Base-by-base conservation (phyloP, 2,329 filamentous ascomycete genomes). In the Berkeleyomyces basicola region DNA sequence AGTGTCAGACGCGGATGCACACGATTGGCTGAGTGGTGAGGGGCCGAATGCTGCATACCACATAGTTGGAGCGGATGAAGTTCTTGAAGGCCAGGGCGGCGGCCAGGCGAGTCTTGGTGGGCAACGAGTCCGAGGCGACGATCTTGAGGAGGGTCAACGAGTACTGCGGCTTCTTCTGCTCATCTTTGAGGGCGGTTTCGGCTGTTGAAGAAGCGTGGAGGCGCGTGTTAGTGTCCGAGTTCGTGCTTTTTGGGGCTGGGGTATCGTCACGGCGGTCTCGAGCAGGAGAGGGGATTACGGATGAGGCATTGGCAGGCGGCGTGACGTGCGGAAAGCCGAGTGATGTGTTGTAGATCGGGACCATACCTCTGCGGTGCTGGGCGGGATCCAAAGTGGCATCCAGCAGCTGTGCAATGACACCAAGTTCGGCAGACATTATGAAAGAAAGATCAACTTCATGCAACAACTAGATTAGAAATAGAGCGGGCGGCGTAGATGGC, bases 21-120 rank as follows among this genome's bases (percentile, higher is more conserved):
- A 23, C 10, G 47, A 51, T 33, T 57, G 59, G 64, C 11, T 55
- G 77, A 33, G 55, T 33, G 11, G 33, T 23, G n/a, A 14, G 43
- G 2, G 9, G 37, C 6, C 31, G 39, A 39, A 33, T 36, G 7
- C 37, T 43, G 23, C 82, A 68, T 75, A 86, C 84, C 69, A 90
- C 88, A 83, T 95, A 99, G 78, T 90, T 93, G 71, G 87, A 84
- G 74, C 88, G 87, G 71, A 99, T 90, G 74, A 96, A 95, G 78
- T 99, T 99, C 77, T 99, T 99, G 82, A 99, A 99, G 77, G 88
- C 93, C 65, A 99, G 80, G 37, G 93, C 89, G 69, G 88, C 89
- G 5, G 92, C 84, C 49, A 99, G 84, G 66, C 93, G 85, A 65
- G 88, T 93, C 69, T 88, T 92, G 67, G 79, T 75, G 47, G 89